Evolutionary conservation across 2,329 filamentous ascomycete genomes (phyloP), one percentile per base, ranked within the genome.

Genomic region (Hypocreales sp.): DNA sequence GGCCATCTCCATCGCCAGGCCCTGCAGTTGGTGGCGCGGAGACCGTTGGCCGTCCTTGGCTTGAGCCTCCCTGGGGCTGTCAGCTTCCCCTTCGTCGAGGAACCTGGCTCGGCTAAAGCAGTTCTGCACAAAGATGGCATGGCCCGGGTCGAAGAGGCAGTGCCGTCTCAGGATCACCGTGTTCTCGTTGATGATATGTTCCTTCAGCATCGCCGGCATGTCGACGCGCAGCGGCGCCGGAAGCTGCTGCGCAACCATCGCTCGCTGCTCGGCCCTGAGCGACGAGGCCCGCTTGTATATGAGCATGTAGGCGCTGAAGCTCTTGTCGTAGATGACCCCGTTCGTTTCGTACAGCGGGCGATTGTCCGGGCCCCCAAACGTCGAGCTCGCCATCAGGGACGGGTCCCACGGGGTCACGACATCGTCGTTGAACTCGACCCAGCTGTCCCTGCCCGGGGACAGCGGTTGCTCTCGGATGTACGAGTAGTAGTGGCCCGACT

Each of bases 371-470:
- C 81, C 81, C n/a, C 81, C 81, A 55, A 84, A 93, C 40, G 86
- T 90, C 22, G 76, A 69, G 29, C 66, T 64, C 33, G 80, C 72
- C 53, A 95, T 78, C 14, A 72, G 65, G 2, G 59, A 57, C 7
- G 77, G 72, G 39, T 93, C 78, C 61, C 87, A 94, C 2, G 62
- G 53, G 12, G 61, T 71, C 15, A 93, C 86, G 26, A 70, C 62
- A n/a, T 83, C 76, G 47, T 98, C 90, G 40, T 98, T 95, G 52
- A 94, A 94, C 45, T 93, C 82, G 8, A 92, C 65, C 90, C 90
- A 98, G 5, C 58, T 55, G 8, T 57, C 56, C 5, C 48, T 47
- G 19, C 55, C 48, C 10, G 49, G 49, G 13, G 63, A 53, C 11
- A 56, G 61, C 13, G 81, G 72, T 12, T 84, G 69, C 48, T 93